Conservation (phyloP, 169 alveolate species). For the Toxoplasma gondii region DNA sequence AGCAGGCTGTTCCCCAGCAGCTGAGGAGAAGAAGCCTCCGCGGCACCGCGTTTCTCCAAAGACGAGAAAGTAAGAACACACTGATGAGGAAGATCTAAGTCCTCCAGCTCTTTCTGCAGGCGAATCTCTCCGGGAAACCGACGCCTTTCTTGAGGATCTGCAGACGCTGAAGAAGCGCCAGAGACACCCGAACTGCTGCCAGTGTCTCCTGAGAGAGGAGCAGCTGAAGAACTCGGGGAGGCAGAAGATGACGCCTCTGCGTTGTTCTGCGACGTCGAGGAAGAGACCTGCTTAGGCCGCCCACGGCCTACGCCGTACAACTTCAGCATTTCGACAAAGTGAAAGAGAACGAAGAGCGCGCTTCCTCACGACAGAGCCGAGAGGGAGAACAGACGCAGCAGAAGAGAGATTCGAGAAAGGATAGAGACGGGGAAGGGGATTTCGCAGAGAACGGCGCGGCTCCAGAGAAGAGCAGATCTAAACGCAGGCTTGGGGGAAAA, state of each 20-base stretch:
- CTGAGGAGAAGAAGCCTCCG: not conserved
- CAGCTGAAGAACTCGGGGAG: not conserved
- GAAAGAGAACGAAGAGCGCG: not conserved
- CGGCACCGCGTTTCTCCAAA: not conserved
- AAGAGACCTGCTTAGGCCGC: not conserved
- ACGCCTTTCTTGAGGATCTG: conserved; percentile 49
- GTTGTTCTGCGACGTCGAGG: not conserved
- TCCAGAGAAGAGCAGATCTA: not conserved
- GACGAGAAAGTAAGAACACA: conserved; percentile 51
- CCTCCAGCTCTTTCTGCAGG: conserved; percentile 74
- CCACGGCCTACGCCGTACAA: conserved; percentile 21
- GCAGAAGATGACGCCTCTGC: not conserved
- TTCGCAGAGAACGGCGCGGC: too few relatives aligned
- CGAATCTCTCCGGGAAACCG: conserved; percentile 72
- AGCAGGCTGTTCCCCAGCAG: conserved; percentile 42
- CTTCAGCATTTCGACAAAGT: not conserved
- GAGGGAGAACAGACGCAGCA: too few relatives aligned
- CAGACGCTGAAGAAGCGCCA: not conserved
- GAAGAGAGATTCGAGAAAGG: not conserved
- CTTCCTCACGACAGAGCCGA: too few relatives aligned
- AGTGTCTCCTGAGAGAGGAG: not conserved
- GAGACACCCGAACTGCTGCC: not conserved
- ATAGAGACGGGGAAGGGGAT: not conserved
- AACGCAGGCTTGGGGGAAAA: not conserved
- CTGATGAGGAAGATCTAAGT: conserved; percentile 70